Base-by-base conservation (phyloP, 495 filamentous ascomycete species). In the Aspergillus ostianus region DNA sequence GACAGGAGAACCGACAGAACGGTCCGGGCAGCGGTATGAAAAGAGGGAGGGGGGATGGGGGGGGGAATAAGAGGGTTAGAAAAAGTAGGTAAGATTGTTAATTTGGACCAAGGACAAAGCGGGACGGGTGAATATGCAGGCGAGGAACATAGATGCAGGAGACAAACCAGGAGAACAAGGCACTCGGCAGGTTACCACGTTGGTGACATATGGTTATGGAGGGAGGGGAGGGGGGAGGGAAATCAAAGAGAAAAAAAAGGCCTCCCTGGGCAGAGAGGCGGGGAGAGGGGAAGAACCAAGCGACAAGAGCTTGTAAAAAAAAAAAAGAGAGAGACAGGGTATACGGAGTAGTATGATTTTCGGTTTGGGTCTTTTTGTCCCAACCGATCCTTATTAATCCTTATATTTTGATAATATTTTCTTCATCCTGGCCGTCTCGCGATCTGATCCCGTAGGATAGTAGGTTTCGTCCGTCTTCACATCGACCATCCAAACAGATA, bases 71-170 rank as follows among this genome's bases (percentile, higher is more conserved):
- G 51, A 53, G 52, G 3, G 53, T 45, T 8, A 45, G 23, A 44
- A 45, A 58, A 59, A 47, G 41, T 46, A 44, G 58, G 26, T 8
- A 46, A 62, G 23, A 56, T 47, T 27, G 10, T 44, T 52, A 57
- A 53, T 62, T 62, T 41, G 41, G 23, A 21, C 47, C 30, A 56
- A 54, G 56, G 36, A 52, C 17, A 23, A 60, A 55, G 52, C 58
- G 53, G 47, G 46, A 56, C 36, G 54, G 23, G 51, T 57, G 48
- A 56, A 47, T 54, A 64, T 67, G 65, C 63, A 68, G 54, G 62
- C 32, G 51, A 60, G 57, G 62, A 65, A 57, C 51, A 60, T 47
- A 50, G 27, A 56, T 57, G 60, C 47, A 55, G 56, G 47, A 29
- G 56, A 58, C 29, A 46, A 23, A 56, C 53, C 29, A 47, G 26